Conservation (phyloP, 805 yeast species). For the Starmera quercuum region DNA sequence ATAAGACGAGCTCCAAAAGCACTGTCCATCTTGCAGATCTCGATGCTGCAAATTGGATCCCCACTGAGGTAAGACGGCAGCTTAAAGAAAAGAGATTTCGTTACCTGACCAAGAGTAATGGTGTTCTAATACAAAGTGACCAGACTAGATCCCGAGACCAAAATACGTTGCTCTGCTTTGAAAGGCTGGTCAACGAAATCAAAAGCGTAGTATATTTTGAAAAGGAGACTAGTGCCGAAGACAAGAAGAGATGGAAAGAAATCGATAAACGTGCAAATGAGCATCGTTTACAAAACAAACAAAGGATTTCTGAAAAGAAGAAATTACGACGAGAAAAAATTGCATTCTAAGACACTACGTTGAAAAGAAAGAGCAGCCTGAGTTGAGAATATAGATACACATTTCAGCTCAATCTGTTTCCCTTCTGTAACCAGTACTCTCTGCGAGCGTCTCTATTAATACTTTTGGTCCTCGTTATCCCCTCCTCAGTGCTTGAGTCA, state of each 20-base stretch:
- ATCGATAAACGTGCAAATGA: conserved; percentile 25
- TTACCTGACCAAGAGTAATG: conserved; percentile 43
- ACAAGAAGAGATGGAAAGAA: conserved; percentile 43
- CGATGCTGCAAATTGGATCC: conserved; percentile 51
- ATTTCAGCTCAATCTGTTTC: conserved; percentile 6
- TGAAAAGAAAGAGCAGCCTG: background rate
- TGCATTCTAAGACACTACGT: background rate
- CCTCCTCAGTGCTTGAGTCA: conserved; percentile 6
- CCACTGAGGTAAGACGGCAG: conserved; percentile 39
- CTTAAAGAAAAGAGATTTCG: conserved; percentile 31
- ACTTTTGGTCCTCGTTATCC: conserved; percentile 20
- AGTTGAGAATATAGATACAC: background rate
- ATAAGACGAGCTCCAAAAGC: conserved; percentile 61
- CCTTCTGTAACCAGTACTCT: conserved; percentile 34
- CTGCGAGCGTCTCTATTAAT: conserved; percentile 10
- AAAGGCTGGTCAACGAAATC: conserved; percentile 49
- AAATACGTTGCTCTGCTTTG: conserved; percentile 51
- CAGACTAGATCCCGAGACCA: conserved; percentile 46
- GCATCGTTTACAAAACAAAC: conserved; percentile 28
- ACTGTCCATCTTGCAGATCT: conserved; percentile 45
- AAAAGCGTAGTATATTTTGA: conserved; percentile 38
- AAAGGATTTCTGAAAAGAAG: conserved; percentile 29
- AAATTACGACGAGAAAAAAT: conserved; percentile 19
- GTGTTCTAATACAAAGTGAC: conserved; percentile 57
- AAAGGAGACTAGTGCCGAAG: conserved; percentile 37